Evolutionary conservation across 2,329 filamentous ascomycete genomes (phyloP), one percentile per base, ranked within the genome.

Genomic region (Mycosphaerella sp.): DNA sequence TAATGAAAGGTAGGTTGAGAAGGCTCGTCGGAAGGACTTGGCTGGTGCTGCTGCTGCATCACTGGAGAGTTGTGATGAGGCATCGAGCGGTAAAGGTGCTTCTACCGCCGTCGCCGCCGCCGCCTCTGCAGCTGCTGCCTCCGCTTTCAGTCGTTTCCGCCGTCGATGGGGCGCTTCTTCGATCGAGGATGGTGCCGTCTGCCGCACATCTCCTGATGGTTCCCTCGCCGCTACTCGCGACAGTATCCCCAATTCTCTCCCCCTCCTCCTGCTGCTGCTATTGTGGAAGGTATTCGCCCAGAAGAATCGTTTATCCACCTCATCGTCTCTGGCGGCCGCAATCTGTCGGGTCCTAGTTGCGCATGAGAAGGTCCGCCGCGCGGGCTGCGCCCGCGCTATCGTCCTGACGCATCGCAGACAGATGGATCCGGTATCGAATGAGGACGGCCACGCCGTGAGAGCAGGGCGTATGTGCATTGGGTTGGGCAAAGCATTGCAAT

Each of bases 1-100:
- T 61, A 98, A 84, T 26, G 93, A 88, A 59, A 98, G 84, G 65
- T 89, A 89, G 31, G 89, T 84, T 21, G 90, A 87, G 59, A 93
- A 68, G 52, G 82, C 79, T 54, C 90, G 87, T 57, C 78, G 78
- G 42, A 83, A 62, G 21, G 81, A 83, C 48, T 76, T 70, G 32
- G 75, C 72, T 9, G 81, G 81, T 51, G 83, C 77, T 21, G 74
- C 69, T 10, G 79, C 77, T 6, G 82, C 82, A 50, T 81, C 69
- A 42, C 74, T 76, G 6, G 82, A 81, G 40, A 85, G 71, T 57
- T 77, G 78, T 21, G 81, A 78, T 0, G 82, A 84, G 11, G 82
- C 82, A 70, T 85, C 82, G 14, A 73, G 78, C 6, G 81, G 78
- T 5, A 81, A 70, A 21, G 66, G 63, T 36, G 59, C 52, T 10